phyloP scores from a whole-genome alignment of 176 grass and related monocot genomes.

The Miscanthus lutarioriparius region DNA sequence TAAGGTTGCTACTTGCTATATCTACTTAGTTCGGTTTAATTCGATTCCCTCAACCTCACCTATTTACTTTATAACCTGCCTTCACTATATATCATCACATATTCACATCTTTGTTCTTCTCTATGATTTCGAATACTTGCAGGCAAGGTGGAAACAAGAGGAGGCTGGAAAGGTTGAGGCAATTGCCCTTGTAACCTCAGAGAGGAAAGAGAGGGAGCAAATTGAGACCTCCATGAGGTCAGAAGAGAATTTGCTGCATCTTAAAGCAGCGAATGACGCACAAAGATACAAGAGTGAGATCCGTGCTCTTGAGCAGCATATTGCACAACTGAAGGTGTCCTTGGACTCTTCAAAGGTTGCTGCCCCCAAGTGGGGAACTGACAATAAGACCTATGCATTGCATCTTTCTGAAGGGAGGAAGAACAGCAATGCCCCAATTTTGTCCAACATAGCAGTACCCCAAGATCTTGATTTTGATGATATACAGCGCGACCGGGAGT shows the following conservation, averaged over 20 bases:
- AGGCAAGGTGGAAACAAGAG: conserved; percentile 67
- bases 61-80: neutral
- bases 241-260: conserved; percentile 65
- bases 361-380: conserved; percentile 59
- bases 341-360: conserved; percentile 49
- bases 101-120: neutral
- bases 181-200: conserved; percentile 46
- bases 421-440: conserved; percentile 35
- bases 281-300: conserved; percentile 74
- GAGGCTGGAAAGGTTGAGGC: conserved; percentile 60
- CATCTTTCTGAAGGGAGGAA: conserved; percentile 69
- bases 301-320: conserved; percentile 72
- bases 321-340: conserved; percentile 52
- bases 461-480: conserved; percentile 57
- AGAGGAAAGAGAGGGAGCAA: conserved; percentile 64
- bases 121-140: conserved; percentile 26
- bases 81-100: neutral
- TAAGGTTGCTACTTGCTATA: neutral
- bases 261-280: conserved; percentile 75
- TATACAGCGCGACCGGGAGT: conserved; percentile 78
- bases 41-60: neutral
- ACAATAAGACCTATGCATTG: conserved; percentile 50
- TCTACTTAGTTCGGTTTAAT: neutral
- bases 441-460: conserved; percentile 27
- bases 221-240: conserved; percentile 73